Conservation (phyloP, 768 basidiomycete genomes). For the Boletus insuetus region DNA sequence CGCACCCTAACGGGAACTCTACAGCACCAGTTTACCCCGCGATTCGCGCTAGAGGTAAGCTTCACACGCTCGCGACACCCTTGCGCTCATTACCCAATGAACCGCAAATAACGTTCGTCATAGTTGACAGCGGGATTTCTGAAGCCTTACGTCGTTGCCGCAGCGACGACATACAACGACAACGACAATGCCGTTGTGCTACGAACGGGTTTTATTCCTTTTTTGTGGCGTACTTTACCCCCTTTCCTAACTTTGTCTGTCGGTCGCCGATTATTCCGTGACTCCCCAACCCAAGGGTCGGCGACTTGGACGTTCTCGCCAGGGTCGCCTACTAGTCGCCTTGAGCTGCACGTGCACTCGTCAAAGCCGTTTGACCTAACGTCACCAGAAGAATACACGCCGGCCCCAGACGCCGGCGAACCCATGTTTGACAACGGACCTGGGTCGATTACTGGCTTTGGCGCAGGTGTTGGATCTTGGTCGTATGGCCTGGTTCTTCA, state of each 20-base stretch:
- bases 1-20: conserved; percentile 65
- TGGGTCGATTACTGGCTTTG: conserved; percentile 54
- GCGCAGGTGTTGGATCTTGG: conserved; percentile 44
- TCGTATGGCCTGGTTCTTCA: conserved; percentile 49
- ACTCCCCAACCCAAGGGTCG: conserved; percentile 45
- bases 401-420: conserved; percentile 20
- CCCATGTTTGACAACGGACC: conserved; percentile 28
- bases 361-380: conserved; percentile 39
- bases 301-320: conserved; percentile 32
- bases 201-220: conserved; percentile 37
- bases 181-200: conserved; percentile 44
- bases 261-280: conserved; percentile 51
- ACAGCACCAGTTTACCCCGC: conserved; percentile 74
- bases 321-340: conserved; percentile 20
- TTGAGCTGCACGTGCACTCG: conserved; percentile 44
- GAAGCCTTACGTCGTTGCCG: conserved; percentile 38
- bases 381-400: conserved; percentile 21
- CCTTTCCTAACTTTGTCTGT: conserved; percentile 44
- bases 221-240: conserved; percentile 29
- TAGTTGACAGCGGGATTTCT: conserved; percentile 42
- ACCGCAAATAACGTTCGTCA: conserved; percentile 15
- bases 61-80: conserved; percentile 16
- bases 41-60: conserved; percentile 46
- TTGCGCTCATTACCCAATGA: conserved; percentile 7
- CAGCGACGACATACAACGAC: conserved; percentile 50